Evolutionary conservation across 1,139 yeast genomes (phyloP), one percentile per base, ranked within the genome.

Genomic region (Tardiomyces depauwii): DNA sequence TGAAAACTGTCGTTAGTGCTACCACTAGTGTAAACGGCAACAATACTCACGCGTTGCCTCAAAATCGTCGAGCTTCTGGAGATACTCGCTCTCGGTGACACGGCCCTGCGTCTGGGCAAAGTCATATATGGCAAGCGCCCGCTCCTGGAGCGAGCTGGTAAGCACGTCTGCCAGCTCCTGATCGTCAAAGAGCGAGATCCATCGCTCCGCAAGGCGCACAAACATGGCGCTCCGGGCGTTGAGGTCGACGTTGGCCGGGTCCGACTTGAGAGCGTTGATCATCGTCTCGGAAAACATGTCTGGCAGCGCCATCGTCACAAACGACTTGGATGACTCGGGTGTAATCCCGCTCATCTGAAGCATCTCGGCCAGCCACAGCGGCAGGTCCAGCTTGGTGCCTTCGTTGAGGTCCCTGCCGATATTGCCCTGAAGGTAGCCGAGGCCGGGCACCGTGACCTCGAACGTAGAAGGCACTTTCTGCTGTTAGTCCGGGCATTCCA

Each of bases 301-400:
- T 0, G 96, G 96, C 44, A 76, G 78, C 21, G 77, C 63, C 44
- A 88, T 67, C 44, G 80, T 80, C 2, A 88, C 68, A 55, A 87
- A 82, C n/a, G 85, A 76, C 12, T 69, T 68, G 9, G 73, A 65
- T 11, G 68, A 67, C 19, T 63, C 64, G 9, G 61, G 62, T 12
- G 64, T 56, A 16, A 60, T 56, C 9, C 60, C 62, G 38, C 55
- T 58, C 9, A 55, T 62, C 5, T 1, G 95, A 40, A 91, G 66
- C 3, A 84, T 75, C 52, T 80, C 81, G 0, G 96, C 94, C 42
- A 91, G 66, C 98, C 98, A 91, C 32, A 88, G 63, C 1, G 98
- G 97, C 40, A 91, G 70, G 49, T 85, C 93, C 4, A 87, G 61
- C 56, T 80, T 80, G 1, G 94, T 73, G 41, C 80, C 82, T 55